Evolutionary conservation across 495 filamentous ascomycete species (phyloP), one percentile per base, ranked within the genome.

Genomic region (Rhizodiscina lignyota): DNA sequence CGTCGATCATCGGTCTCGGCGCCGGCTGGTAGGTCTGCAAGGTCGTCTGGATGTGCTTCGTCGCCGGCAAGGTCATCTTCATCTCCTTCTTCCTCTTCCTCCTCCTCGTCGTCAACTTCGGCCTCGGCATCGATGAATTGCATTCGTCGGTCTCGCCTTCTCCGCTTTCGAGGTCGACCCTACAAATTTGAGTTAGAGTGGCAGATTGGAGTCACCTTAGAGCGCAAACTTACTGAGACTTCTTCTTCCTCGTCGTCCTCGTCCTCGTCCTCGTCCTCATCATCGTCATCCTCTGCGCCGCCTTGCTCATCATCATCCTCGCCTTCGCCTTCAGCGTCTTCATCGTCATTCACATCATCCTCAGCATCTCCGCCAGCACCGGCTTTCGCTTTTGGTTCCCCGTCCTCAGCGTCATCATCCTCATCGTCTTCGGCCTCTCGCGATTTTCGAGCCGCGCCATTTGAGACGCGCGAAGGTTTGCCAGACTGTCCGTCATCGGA

Each of bases 121-220:
- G 87, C 87, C 62, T 94, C 89, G 42, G 81, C 79, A 67, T 97
- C 89, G 58, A 97, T 67, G 72, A 93, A 94, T 33, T 73, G 67
- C 42, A 79, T 77, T 35, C 80, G 67, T 36, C 64, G 68, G 41
- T 77, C 72, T 37, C 63, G 59, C 50, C 70, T 72, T 52, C 67
- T 66, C 30, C 85, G 79, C 53, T 94, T 94, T 41, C 73, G 66
- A 29, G 79, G 78, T 43, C 74, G 82, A 44, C 68, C 68, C 79
- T 89, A 42, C 20, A 27, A 4, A 33, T 23, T n/a, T n/a, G n/a
- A n/a, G n/a, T n/a, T n/a, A n/a, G n/a, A n/a, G n/a, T n/a, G n/a
- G n/a, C n/a, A n/a, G n/a, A n/a, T n/a, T n/a, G n/a, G n/a, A 47
- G 32, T 34, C 23, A 21, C 19, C 27, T 6, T 8, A 16, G 30